Base-by-base conservation (phyloP, 2,329 filamentous ascomycete genomes). In the Delphinella strobiligena region DNA sequence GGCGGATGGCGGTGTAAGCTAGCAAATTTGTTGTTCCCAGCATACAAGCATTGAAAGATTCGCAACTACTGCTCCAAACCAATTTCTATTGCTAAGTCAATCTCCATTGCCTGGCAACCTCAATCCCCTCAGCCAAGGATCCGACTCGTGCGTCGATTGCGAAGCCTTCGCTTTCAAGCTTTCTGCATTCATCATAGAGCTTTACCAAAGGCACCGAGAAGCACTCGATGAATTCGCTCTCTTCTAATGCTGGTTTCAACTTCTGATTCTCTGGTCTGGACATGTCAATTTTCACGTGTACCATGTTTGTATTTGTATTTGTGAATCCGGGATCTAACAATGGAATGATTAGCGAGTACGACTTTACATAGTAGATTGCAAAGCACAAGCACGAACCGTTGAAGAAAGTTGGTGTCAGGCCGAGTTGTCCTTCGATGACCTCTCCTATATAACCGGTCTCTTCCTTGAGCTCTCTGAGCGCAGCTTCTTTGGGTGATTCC, bases 131-230 rank as follows among this genome's bases (percentile, higher is more conserved):
- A 0, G 83, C 84, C 34, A 89, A 61, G 4, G 81, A 84, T 1
- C 80, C 83, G 2, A 89, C 78, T 30, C 83, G 68, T 4, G 82
- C 82, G 59, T 91, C 84, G 48, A 91, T 83, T 1, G 80, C 83
- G 58, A 74, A 87, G 0, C 84, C 84, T 47, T 85, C 66, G 2
- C 63, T 62, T 53, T 87, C 82, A 1, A 87, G 64, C 47, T 59
- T 70, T 55, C 75, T 75, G 54, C 78, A 78, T 39, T 68, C 62
- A 24, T 71, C 65, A 53, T 75, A 76, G 32, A 79, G 55, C 51
- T 75, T 69, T 16, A 60, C 53, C 11, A 79, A 52, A 33, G 73
- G 74, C 36, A 78, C 67, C 15, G 76, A 62, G 1, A 77, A 67
- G n/a, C 72, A 59, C 57, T 76, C 63, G 44, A 79, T 78, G 51